These are phyloP conservation scores for Gastrolobium bilobum DNA, from an alignment of 306 rosid genomes.

Conservation along the genomic window DNA sequence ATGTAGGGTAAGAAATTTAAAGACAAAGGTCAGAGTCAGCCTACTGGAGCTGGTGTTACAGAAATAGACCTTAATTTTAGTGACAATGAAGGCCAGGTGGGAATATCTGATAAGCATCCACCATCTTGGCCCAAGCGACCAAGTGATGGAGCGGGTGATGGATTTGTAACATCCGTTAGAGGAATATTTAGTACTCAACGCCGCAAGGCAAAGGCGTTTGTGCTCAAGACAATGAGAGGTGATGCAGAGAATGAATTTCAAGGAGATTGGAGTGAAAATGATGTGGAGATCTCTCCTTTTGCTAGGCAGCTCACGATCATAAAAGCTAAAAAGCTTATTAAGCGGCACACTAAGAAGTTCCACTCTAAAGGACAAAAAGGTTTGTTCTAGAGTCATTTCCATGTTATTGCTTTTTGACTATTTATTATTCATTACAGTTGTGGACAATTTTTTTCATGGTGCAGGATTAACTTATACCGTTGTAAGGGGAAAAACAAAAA, in stretches of 20 bases:
- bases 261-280: conserved; percentile 86
- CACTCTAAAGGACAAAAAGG: conserved; percentile 76
- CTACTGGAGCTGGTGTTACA: conserved; percentile 56
- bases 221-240: conserved; percentile 82
- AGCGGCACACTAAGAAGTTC: conserved; percentile 77
- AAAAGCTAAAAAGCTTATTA: conserved; percentile 84
- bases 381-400: conserved; percentile 47
- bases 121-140: conserved; percentile 85
- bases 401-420: conserved; percentile 1
- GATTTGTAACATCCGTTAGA: conserved; percentile 91
- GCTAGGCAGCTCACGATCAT: conserved; percentile 89
- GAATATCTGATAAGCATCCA: conserved; percentile 73
- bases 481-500: too few relatives aligned
- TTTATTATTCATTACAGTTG: not conserved
- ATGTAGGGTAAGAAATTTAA: conserved; percentile 89
- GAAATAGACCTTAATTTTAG: conserved; percentile 67
- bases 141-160: conserved; percentile 94
- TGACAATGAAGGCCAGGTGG: conserved; percentile 79
- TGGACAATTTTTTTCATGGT: not conserved
- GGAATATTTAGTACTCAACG: conserved; percentile 89
- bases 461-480: too few relatives aligned
- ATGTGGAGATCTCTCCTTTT: conserved; percentile 69
- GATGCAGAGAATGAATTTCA: conserved; percentile 78
- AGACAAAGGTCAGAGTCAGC: conserved; percentile 77
- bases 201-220: conserved; percentile 88